These are phyloP conservation scores for Acacia acuminata DNA, from an alignment of 306 rosid species.

Conservation along the genomic window DNA sequence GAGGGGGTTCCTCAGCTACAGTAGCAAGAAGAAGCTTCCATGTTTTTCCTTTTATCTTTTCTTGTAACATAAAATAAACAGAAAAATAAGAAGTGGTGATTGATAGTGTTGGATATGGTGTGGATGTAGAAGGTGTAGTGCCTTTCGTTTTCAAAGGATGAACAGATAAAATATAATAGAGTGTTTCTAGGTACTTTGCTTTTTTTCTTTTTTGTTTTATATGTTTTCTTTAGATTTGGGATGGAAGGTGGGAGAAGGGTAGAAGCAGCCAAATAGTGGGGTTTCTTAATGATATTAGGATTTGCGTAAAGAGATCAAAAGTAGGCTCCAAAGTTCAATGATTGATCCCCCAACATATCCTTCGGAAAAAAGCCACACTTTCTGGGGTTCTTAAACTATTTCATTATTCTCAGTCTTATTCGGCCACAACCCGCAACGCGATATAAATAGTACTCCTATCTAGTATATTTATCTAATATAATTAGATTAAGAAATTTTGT, in stretches of 20 bases:
- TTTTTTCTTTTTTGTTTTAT: neutral
- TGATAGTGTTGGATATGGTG: neutral
- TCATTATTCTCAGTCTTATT: no score
- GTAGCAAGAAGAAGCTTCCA: neutral
- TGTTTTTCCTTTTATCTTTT: neutral
- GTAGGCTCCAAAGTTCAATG: slow-evolving; percentile 28
- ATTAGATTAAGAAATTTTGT: no score
- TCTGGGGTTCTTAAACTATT: slow-evolving; percentile 1
- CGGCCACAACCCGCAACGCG: no score
- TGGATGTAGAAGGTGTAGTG: neutral
- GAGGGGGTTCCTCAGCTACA: no score
- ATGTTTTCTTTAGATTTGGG: neutral
- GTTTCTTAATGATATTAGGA: neutral
- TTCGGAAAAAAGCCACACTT: slow-evolving; percentile 33
- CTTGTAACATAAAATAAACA: neutral
- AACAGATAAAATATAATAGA: neutral
- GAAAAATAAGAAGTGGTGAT: neutral
- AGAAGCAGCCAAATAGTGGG: neutral
- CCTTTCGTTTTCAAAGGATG: neutral
- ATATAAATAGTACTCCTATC: no score
- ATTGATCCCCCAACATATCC: slow-evolving; percentile 31
- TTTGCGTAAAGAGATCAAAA: neutral
- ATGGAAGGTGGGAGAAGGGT: neutral
- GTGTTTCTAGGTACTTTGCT: neutral
- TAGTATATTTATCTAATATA: no score